Conservation (phyloP, 192 early-diverging fungal species). For the Rhizoclosmatium globosum region DNA sequence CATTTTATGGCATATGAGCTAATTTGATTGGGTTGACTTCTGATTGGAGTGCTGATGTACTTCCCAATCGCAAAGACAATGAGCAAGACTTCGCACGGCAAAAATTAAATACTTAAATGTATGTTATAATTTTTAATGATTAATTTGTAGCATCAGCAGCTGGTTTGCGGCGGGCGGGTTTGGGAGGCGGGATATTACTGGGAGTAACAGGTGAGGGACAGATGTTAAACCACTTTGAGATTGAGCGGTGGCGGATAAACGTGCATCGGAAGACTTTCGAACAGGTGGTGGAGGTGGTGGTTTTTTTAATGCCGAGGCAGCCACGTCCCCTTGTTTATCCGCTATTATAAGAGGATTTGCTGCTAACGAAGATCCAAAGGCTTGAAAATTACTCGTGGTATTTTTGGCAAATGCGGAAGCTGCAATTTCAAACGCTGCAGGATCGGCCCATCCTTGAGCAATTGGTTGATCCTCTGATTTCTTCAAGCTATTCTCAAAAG, state of each 20-base stretch:
- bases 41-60: too few species aligned
- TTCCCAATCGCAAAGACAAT: too few species aligned
- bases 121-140: too few species aligned
- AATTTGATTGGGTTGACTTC: too few species aligned
- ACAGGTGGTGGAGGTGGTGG: slow-evolving; percentile 2
- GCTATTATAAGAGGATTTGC: background rate
- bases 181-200: too few species aligned
- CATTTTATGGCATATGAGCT: too few species aligned
- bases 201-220: too few species aligned
- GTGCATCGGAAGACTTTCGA: background rate
- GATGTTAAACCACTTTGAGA: too few species aligned
- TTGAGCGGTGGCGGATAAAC: background rate
- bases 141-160: too few species aligned
- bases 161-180: too few species aligned
- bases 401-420: background rate
- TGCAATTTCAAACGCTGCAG: background rate
- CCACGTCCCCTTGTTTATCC: background rate
- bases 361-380: background rate
- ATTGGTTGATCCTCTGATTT: background rate
- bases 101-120: too few species aligned
- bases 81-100: too few species aligned
- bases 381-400: background rate
- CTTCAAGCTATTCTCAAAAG: slow-evolving; percentile 19
- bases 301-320: background rate
- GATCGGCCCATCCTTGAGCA: background rate